Percentiles rank a stretch among this genome's conserved stretches.
Evolutionary conservation across 106 monocot genomes (phyloP).

Genomic region (Dioscorea zingiberensis): DNA sequence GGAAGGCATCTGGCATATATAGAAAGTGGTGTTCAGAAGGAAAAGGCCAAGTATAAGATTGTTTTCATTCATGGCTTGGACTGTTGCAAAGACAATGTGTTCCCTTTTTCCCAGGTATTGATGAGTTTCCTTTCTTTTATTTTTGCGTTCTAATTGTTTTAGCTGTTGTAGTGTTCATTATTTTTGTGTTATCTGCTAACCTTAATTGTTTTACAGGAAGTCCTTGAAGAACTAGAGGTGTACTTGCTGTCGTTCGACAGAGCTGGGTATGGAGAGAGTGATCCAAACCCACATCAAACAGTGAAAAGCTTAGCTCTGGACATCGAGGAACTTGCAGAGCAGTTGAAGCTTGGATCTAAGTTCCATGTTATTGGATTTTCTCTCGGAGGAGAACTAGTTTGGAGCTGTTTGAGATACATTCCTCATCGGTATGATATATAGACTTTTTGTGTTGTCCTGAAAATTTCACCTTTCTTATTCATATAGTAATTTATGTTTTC

Average conservation of each 20-base stretch:
- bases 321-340: constrained; percentile 41
- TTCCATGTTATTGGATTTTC: constrained; percentile 43
- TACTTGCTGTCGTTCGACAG: constrained; percentile 36
- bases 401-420: constrained; percentile 46
- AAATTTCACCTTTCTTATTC: background rate
- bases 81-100: constrained; percentile 12
- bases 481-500: too few species aligned
- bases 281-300: constrained; percentile 33
- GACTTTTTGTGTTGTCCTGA: background rate
- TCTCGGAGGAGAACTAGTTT: constrained; percentile 33
- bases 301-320: constrained; percentile 40
- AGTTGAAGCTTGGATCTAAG: constrained; percentile 29
- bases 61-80: constrained; percentile 42
- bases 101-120: constrained; percentile 21
- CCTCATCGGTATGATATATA: constrained; percentile 30
- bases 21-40: constrained; percentile 31
- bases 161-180: background rate
- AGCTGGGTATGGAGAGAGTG: constrained; percentile 55
- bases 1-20: constrained; percentile 46
- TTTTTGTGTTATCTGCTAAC: background rate
- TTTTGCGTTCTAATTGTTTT: background rate
- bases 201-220: constrained; percentile 19
- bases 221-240: constrained; percentile 30
- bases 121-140: background rate
- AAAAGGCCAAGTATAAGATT: constrained; percentile 36